phyloP scores from a whole-genome alignment of 495 filamentous ascomycete genomes.

The Penicillium macrosclerotiorum region DNA sequence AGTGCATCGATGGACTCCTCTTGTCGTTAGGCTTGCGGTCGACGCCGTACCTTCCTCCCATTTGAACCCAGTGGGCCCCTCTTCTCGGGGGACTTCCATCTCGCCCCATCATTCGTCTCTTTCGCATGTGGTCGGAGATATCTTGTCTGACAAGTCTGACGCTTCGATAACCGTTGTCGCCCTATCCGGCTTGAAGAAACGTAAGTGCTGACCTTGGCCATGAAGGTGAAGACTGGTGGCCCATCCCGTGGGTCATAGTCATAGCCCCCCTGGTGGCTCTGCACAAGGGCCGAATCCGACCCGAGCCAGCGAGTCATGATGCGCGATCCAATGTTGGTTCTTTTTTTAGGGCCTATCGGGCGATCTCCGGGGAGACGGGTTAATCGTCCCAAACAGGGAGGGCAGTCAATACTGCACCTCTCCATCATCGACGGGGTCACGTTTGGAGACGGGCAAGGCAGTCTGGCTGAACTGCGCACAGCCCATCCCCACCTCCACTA shows the following conservation, averaged over 20 bases:
- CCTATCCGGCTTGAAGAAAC: not conserved
- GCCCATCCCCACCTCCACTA: too few species aligned
- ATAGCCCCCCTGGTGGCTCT: not conserved
- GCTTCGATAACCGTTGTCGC: not conserved
- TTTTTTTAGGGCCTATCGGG: constrained; percentile 14
- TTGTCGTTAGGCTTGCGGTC: too few species aligned
- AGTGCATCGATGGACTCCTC: too few species aligned
- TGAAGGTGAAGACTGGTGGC: not conserved
- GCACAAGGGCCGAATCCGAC: not conserved
- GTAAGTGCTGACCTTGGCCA: not conserved
- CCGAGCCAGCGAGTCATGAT: not conserved
- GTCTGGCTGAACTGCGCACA: too few species aligned
- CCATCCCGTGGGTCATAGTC: not conserved
- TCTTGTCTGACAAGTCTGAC: not conserved
- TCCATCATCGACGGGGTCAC: too few species aligned
- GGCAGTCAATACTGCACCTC: too few species aligned
- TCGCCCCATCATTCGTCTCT: too few species aligned
- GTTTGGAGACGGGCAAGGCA: too few species aligned
- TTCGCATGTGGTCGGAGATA: too few species aligned
- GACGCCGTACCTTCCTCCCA: not conserved
- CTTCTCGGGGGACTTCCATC: too few species aligned
- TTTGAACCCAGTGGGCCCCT: not conserved
- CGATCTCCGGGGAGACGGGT: not conserved
- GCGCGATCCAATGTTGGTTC: constrained; percentile 15
- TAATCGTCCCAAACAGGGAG: too few species aligned